Conservation (phyloP, 306 rosid genomes). For the Cucurbita ficifolia region DNA sequence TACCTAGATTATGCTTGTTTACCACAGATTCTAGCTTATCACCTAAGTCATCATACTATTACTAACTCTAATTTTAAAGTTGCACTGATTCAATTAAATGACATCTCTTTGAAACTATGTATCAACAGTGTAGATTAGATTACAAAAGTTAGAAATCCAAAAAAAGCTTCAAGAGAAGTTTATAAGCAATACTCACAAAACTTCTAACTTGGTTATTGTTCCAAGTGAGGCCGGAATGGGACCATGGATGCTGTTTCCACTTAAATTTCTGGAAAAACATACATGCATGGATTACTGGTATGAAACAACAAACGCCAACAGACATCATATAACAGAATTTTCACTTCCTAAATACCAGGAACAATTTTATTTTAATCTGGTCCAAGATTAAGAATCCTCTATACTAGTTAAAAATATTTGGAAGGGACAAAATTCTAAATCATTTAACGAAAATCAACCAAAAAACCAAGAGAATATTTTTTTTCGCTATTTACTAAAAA, state of each 20-base stretch:
- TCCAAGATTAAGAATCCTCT: not conserved
- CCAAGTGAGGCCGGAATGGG: slow-evolving; percentile 75
- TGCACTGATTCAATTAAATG: not conserved
- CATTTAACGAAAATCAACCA: not conserved
- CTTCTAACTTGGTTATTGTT: slow-evolving; percentile 47
- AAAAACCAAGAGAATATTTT: not conserved
- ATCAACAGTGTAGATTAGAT: not conserved
- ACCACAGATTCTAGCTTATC: not conserved
- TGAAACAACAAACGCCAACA: not conserved
- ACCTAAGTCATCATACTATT: not conserved
- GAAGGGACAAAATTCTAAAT: not conserved
- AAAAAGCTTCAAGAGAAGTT: not conserved
- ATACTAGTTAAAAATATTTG: not conserved
- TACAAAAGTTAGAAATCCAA: not conserved
- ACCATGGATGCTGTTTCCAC: slow-evolving; percentile 75
- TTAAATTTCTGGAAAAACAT: slow-evolving; percentile 52
- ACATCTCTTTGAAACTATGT: not conserved
- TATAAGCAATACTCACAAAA: slow-evolving; percentile 46
- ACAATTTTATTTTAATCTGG: not conserved
- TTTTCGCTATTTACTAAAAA: not conserved
- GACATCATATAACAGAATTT: not conserved
- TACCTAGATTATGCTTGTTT: not conserved
- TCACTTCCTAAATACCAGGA: not conserved
- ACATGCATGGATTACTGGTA: slow-evolving; percentile 7
- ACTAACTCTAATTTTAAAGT: not conserved